These are phyloP conservation scores for Penicillium canescens DNA, from an alignment of 495 filamentous ascomycete species.

Conservation along the genomic window DNA sequence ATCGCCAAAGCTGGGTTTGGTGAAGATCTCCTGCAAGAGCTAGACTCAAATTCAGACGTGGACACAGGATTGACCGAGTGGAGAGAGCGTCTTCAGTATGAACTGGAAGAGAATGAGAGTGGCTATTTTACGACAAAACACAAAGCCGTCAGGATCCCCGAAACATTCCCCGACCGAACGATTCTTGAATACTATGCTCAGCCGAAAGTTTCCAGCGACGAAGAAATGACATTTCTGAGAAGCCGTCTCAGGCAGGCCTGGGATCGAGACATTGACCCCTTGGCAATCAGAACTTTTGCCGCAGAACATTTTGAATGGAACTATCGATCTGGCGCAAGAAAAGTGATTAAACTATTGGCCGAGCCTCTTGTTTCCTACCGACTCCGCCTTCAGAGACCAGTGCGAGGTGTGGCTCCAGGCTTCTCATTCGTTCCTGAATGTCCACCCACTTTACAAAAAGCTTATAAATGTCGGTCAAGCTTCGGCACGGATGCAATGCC, in stretches of 20 bases:
- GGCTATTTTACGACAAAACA: slow-evolving; percentile 77
- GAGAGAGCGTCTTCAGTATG: slow-evolving; percentile 71
- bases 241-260: slow-evolving; percentile 51
- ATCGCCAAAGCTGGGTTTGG: slow-evolving; percentile 91
- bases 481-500: slow-evolving; percentile 70
- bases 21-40: slow-evolving; percentile 64
- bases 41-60: slow-evolving; percentile 47
- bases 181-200: slow-evolving; percentile 84
- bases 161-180: slow-evolving; percentile 74
- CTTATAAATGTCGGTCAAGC: slow-evolving; percentile 68
- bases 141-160: slow-evolving; percentile 71
- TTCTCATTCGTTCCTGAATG: slow-evolving; percentile 29
- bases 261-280: slow-evolving; percentile 65
- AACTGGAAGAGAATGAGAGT: slow-evolving; percentile 82
- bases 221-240: slow-evolving; percentile 59
- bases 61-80: slow-evolving; percentile 59
- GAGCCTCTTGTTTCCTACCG: slow-evolving; percentile 71
- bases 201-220: slow-evolving; percentile 69
- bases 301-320: slow-evolving; percentile 85
- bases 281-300: slow-evolving; percentile 69
- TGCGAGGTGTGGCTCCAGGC: slow-evolving; percentile 18
- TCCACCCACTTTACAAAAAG: slow-evolving; percentile 47
- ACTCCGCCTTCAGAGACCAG: slow-evolving; percentile 46
- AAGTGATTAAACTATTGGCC: slow-evolving; percentile 79
- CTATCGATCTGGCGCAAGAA: slow-evolving; percentile 73